Base-by-base conservation (phyloP, 2,329 filamentous ascomycete genomes). In the Exophiala dermatitidis region DNA sequence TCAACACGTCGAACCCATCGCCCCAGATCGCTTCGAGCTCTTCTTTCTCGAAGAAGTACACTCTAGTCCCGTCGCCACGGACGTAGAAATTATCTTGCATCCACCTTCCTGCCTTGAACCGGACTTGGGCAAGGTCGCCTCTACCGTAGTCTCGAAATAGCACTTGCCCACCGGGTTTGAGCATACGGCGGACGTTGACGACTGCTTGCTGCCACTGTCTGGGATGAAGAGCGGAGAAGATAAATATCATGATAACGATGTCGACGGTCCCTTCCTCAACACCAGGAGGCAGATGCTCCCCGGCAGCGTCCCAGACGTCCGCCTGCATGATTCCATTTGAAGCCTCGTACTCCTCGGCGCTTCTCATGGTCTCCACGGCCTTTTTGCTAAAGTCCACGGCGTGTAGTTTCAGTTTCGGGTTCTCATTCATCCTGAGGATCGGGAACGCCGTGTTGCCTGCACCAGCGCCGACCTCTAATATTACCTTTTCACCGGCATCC, bases 81-180 rank as follows among this genome's bases (percentile, higher is more conserved):
- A 96, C 87, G 68, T 98, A 98, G 65, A 98, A 98, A 67, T 97
- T 98, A 71, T 97, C 93, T 52, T 90, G 88, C 66, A 98, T 78
- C 66, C 91, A 97, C 38, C 93, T 80, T 8, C 89, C 89, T 73
- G 95, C 96, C 73, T 93, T 95, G 75, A 98, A 97, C 54, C 93
- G 81, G 57, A 98, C 93, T 74, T 98, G 93, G 12, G 93, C 91
- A 57, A 98, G 77, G 71, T 98, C 93, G 33, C 93, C 93, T 67
- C 90, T 82, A 53, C 93, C 93, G 72, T 98, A 98, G 72, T 98
- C 93, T 64, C 93, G 83, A 77, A 98, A 97, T 66, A 95, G 81
- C 49, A 98, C 86, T 65, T 88, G 79, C n/a, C 93, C 93, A 57
- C 90, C 91, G 1, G 90, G 89, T 72, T 95, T 97, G 60, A 98